These are phyloP conservation scores for Ustilago xerochloae DNA, from an alignment of 1,284 basidiomycete species.

Conservation along the genomic window DNA sequence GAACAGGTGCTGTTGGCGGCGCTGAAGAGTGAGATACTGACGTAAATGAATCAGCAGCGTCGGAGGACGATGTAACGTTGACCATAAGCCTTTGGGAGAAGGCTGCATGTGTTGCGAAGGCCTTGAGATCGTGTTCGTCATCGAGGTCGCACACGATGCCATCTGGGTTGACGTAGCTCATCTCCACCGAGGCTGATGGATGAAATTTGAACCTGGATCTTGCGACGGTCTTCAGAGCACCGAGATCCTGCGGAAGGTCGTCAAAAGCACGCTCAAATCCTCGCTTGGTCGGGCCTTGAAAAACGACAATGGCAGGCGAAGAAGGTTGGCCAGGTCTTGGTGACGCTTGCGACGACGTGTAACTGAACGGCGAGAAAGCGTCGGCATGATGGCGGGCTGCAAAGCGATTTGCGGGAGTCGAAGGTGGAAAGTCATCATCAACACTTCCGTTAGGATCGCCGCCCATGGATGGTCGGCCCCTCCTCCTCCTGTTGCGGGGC, in stretches of 20 bases:
- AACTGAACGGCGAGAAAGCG: conserved; percentile 27
- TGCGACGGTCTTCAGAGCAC: conserved; percentile 22
- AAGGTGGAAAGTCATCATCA: conserved; percentile 2
- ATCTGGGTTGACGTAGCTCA: conserved; percentile 52
- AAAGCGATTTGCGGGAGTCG: conserved; percentile 26
- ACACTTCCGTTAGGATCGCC: not conserved
- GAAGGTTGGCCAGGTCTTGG: conserved; percentile 10
- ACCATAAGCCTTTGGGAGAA: conserved; percentile 37
- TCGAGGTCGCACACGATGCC: conserved; percentile 50
- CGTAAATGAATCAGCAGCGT: too few relatives aligned
- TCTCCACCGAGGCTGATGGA: conserved; percentile 21
- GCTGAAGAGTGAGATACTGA: not conserved
- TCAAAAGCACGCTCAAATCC: conserved; percentile 43
- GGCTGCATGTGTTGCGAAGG: conserved; percentile 48
- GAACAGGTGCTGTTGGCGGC: not conserved
- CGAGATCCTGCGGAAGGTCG: conserved; percentile 27
- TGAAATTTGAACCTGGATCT: conserved; percentile 39
- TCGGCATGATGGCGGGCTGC: conserved; percentile 1
- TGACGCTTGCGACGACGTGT: conserved; percentile 17
- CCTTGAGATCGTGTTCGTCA: conserved; percentile 51
- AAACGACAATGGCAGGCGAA: conserved; percentile 39
- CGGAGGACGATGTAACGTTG: conserved; percentile 19
- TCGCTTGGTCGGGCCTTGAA: conserved; percentile 28
- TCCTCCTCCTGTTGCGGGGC: not conserved
- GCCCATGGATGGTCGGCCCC: conserved; percentile 1